Percentiles rank a stretch among this genome's conserved stretches.
phyloP scores from a whole-genome alignment of 2,329 filamentous ascomycete genomes.

The Didymella keratinophila region DNA sequence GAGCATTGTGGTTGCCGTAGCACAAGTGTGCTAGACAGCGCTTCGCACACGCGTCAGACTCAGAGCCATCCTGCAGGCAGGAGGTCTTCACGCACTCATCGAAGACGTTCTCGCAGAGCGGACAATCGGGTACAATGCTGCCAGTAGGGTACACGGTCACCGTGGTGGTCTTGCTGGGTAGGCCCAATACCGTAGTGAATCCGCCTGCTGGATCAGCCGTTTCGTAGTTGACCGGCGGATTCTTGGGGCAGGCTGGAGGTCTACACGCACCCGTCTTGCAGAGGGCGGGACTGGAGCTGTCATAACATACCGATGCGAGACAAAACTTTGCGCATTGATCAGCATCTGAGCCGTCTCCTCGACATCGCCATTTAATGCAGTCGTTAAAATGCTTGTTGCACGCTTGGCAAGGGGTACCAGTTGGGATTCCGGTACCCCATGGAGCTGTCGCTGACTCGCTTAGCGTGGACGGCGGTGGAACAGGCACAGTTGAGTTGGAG shows the following conservation, averaged over 20 bases:
- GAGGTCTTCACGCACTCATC: too few species aligned
- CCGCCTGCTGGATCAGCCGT: constrained; percentile 1
- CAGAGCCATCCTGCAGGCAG: too few species aligned
- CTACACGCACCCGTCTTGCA: constrained; percentile 13
- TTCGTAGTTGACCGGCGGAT: neutral
- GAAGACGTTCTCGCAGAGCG: too few species aligned
- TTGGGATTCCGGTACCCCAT: constrained; percentile 1
- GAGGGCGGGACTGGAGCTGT: neutral
- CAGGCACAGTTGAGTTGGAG: neutral
- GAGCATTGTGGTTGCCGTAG: too few species aligned
- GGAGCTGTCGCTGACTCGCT: neutral
- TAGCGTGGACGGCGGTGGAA: neutral
- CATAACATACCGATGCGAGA: constrained; percentile 5
- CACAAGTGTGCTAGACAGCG: too few species aligned
- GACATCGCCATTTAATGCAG: neutral
- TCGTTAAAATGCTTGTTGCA: constrained; percentile 2
- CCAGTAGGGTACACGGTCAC: too few species aligned
- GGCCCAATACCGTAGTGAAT: constrained; percentile 3
- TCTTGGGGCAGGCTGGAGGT: constrained; percentile 8
- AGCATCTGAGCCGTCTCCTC: constrained; percentile 7
- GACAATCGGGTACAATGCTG: too few species aligned
- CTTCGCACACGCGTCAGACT: too few species aligned
- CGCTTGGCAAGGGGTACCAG: constrained; percentile 1
- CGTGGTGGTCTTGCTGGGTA: constrained; percentile 2
- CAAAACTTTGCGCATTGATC: constrained; percentile 5